Evolutionary conservation across 345 rosid species (phyloP), one percentile per base, ranked within the genome.

Genomic region (Boechera stricta): DNA sequence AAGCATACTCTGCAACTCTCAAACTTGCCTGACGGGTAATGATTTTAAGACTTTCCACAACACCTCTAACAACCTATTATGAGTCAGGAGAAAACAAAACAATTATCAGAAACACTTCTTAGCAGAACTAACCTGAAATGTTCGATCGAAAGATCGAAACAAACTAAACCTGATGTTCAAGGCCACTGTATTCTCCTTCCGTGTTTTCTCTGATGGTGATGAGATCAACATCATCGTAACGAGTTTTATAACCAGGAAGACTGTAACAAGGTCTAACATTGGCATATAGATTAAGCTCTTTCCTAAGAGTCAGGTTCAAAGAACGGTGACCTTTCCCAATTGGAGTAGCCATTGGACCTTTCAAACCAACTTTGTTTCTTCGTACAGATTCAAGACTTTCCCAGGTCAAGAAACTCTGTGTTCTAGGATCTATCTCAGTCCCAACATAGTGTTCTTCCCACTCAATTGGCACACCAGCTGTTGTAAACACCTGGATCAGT

Each of bases 311-410:
- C 62, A 93, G 83, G 55, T 93, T 96, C 89, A 96, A 78, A 56
- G 99, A 96, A 56, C 99, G 91, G 76, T 96, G 99, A 59, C 99
- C 99, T 81, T 96, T 96, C 48, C 99, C 99, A 75, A 96, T 93
- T 16, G 99, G 98, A 13, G 99, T 96, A 2, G 99, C 99, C 98
- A 96, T 96, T 49, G 99, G 98, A 35, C 99, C 99, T 89, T 96
- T 96, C 84, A 96, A 85, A 38, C 99, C 99, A 18, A 96, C 96
- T 79, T 72, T 74, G 80, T 96, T 93, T 61, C 73, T 80, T 55
- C 97, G 83, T 11, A 96, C 99, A 15, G 99, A 96, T 82, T 96
- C 97, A 72, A 96, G 85, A 85, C 99, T 96, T 67, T 93, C 98
- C 98, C 95, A 93, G 31, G 98, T 96, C 48, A 93, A 84, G 62